Base-by-base conservation (phyloP, 2,329 filamentous ascomycete species). In the Arthrobotrys iridis region DNA sequence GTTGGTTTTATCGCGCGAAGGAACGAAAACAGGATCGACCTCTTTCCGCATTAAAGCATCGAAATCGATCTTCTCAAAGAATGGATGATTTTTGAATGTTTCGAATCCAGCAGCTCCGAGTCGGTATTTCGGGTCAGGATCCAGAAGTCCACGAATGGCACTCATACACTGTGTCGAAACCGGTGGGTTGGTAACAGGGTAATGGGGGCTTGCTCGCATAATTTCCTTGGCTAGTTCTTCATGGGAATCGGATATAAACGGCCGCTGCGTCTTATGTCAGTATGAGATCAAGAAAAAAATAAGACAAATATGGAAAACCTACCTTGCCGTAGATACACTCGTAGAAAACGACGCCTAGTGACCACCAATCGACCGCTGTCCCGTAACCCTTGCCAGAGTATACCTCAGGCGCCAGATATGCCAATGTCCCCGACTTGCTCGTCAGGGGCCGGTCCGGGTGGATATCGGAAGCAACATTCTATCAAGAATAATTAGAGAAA, bases 291-390 rank as follows among this genome's bases (percentile, higher is more conserved):
- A 58, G n/a, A 28, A 13, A 20, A 62, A 11, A 15, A 15, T 4
- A 75, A 30, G 50, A 26, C 45, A 18, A 13, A 59, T n/a, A 37
- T 11, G 13, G 22, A 40, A 30, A 50, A 81, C 86, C 60, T 83
- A 93, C 93, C 90, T 96, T 98, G 84, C 96, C 97, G 84, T 98
- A 99, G 78, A 99, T 97, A 86, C 95, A 98, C 83, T 99, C 95
- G 82, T 97, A 99, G 82, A 98, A 98, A n/a, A 96, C 87, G 48
- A 99, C 95, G 55, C 95, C 95, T 20, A 99, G 84, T 4, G 95
- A 98, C 95, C 95, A 99, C 95, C 95, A 99, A 82, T 99, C 95
- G 43, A 95, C 93, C 79, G 95, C 92, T 50, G 89, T 89, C 74
- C 91, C 90, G 81, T 99, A 99, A 40, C 95, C 95, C 76, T 89